Percentiles rank a stretch among this genome's conserved stretches.
Conservation (phyloP, 106 monocot species). For the Acorus gramineus region DNA sequence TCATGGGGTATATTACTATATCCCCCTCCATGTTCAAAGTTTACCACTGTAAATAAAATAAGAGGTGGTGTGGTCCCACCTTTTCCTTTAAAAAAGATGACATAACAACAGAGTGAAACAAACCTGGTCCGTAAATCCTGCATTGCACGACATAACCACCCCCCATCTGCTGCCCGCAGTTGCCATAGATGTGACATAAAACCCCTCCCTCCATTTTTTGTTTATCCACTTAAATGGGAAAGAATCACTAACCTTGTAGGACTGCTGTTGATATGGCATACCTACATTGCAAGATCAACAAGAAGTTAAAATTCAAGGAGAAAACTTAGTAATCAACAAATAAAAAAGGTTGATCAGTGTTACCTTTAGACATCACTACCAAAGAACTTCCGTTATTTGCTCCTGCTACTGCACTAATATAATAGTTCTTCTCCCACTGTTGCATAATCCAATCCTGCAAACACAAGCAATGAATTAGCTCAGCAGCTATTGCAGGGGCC, state of each 20-base stretch:
- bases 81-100: neutral
- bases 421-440: constrained; percentile 88
- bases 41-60: too few species aligned
- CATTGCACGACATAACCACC: constrained; percentile 75
- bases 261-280: constrained; percentile 68
- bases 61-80: too few species aligned
- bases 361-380: constrained; percentile 87
- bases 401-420: constrained; percentile 75
- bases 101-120: constrained; percentile 1
- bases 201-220: constrained; percentile 86
- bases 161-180: constrained; percentile 80
- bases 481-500: too few species aligned
- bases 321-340: neutral
- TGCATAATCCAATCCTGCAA: constrained; percentile 90
- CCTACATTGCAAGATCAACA: constrained; percentile 24
- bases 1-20: too few species aligned
- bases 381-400: constrained; percentile 68
- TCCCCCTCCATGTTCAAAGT: too few species aligned
- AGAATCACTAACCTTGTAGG: constrained; percentile 83
- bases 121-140: constrained; percentile 77
- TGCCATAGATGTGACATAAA: constrained; percentile 80
- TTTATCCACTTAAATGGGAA: constrained; percentile 96
- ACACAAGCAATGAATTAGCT: neutral
- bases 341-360: neutral
- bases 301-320: neutral